phyloP scores from a whole-genome alignment of 108 stramenopile species.

The Skeletonema menzelii region DNA sequence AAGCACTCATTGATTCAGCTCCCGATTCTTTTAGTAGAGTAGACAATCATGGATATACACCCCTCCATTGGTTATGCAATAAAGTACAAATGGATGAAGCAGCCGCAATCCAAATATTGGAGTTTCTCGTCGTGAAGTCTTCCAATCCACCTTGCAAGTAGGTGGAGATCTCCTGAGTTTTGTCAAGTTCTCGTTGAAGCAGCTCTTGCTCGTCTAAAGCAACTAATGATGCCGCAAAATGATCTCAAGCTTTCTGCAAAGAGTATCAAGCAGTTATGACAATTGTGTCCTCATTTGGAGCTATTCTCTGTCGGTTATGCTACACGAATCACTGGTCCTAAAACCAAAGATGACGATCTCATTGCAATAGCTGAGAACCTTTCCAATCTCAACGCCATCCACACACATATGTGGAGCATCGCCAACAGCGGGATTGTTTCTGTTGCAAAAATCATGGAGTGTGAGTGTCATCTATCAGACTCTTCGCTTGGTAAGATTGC shows the following conservation, averaged over 20 bases:
- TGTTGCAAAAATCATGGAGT: conserved; percentile 6
- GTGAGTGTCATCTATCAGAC: conserved; percentile 10
- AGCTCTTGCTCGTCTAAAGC: too few species aligned
- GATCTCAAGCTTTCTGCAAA: conserved; percentile 22
- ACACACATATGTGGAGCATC: conserved; percentile 8
- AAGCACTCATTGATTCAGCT: too few species aligned
- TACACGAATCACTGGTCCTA: not conserved
- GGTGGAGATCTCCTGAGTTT: too few species aligned
- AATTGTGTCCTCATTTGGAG: conserved; percentile 18
- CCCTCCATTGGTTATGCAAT: too few species aligned
- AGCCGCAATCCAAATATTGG: too few species aligned
- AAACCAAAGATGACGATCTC: conserved; percentile 17
- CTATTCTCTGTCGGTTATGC: conserved; percentile 11
- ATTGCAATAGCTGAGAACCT: conserved; percentile 8
- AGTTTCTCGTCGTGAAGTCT: too few species aligned
- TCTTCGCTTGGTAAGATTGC: conserved; percentile 1
- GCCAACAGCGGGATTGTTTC: not conserved
- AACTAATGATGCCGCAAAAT: conserved; percentile 12
- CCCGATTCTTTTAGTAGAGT: too few species aligned
- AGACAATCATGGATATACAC: too few species aligned
- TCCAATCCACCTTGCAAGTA: too few species aligned
- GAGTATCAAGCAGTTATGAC: conserved; percentile 5
- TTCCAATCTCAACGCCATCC: conserved; percentile 7
- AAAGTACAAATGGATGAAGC: too few species aligned
- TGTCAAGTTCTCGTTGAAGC: too few species aligned